Conservation (phyloP, 176 grass and related monocot genomes). For the Stipa capillata region DNA sequence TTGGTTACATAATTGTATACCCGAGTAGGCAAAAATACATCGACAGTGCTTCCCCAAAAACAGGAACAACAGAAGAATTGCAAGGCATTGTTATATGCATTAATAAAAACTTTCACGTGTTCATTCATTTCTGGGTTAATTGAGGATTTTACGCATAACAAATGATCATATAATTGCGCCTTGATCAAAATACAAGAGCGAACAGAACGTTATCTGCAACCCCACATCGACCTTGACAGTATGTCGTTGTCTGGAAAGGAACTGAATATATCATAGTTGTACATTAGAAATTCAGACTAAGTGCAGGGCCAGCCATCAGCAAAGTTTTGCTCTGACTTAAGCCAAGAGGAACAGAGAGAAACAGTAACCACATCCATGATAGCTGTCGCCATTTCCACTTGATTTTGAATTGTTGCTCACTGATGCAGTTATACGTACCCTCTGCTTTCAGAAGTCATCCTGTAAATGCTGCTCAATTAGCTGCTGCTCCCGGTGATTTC, state of each 20-base stretch:
- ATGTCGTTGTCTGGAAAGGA: neutral
- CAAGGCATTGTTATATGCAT: neutral
- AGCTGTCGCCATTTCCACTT: neutral
- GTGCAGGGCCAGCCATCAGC: neutral
- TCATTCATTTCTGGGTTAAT: neutral
- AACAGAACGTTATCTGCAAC: neutral
- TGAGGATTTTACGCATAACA: neutral
- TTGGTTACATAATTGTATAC: neutral
- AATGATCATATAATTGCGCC: neutral
- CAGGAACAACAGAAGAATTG: neutral
- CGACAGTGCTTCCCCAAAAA: neutral
- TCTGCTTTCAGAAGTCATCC: neutral
- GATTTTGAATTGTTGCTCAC: neutral
- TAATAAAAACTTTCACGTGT: neutral
- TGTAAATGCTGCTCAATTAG: conserved; percentile 12
- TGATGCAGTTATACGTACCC: neutral
- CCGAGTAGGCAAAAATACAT: neutral
- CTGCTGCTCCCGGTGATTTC: conserved; percentile 47
- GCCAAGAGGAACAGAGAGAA: neutral
- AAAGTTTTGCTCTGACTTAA: neutral
- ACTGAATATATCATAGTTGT: conserved; percentile 10
- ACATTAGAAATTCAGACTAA: neutral
- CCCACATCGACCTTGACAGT: neutral
- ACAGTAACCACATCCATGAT: neutral
- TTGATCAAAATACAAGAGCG: neutral